phyloP scores from a whole-genome alignment of 202 grass and related monocot species.

The Carex arenaria region DNA sequence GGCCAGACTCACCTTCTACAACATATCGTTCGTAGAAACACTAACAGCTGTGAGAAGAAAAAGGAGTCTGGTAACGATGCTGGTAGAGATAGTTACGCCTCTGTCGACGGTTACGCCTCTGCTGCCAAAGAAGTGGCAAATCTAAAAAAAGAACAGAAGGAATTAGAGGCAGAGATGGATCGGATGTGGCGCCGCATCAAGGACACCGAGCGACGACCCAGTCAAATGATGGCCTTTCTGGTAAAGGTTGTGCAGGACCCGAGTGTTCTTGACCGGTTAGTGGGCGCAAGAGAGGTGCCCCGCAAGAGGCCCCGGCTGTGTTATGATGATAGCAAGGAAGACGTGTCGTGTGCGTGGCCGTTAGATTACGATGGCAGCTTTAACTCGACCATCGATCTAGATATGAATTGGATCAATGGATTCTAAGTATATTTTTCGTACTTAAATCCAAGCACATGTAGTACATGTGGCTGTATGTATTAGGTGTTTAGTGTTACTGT shows the following conservation, averaged over 20 bases:
- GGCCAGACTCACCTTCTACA: slow-evolving; percentile 63
- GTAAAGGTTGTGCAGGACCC: slow-evolving; percentile 49
- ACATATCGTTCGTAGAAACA: slow-evolving; percentile 49
- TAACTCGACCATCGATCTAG: background rate
- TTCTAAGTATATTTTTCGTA: background rate
- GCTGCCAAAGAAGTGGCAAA: slow-evolving; percentile 32
- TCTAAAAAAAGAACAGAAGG: slow-evolving; percentile 56
- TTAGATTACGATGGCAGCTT: background rate
- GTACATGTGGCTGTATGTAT: background rate
- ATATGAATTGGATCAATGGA: slow-evolving; percentile 12
- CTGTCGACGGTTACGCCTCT: background rate
- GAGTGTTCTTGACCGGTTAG: slow-evolving; percentile 30
- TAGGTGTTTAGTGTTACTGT: background rate
- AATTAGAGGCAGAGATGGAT: slow-evolving; percentile 54
- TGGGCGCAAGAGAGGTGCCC: slow-evolving; percentile 28
- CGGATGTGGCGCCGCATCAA: slow-evolving; percentile 54
- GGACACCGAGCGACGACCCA: slow-evolving; percentile 58
- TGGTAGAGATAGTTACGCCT: background rate
- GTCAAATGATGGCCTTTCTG: slow-evolving; percentile 73
- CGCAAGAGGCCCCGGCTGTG: background rate
- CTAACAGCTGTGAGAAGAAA: slow-evolving; percentile 27
- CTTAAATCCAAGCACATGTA: background rate
- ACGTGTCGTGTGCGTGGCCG: background rate
- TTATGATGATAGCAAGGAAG: slow-evolving; percentile 7
- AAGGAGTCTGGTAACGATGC: background rate